These are phyloP conservation scores for Exsudoporus frostii DNA, from an alignment of 768 basidiomycete genomes.

Conservation along the genomic window DNA sequence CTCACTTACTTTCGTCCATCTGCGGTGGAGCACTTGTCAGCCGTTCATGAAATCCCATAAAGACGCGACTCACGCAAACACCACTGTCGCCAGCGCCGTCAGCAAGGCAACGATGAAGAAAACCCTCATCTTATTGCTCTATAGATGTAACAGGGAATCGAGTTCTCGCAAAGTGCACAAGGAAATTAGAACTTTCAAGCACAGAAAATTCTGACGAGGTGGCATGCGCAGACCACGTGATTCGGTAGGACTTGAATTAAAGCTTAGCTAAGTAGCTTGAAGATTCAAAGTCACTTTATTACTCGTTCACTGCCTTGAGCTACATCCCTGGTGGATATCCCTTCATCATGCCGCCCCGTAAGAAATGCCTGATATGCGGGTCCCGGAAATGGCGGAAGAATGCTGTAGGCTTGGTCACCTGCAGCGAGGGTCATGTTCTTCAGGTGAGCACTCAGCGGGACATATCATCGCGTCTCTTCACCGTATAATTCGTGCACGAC, in stretches of 20 bases:
- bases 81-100: slow-evolving; percentile 50
- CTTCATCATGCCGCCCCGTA: slow-evolving; percentile 51
- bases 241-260: not conserved
- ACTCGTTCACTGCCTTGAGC: too few relatives aligned
- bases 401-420: slow-evolving; percentile 75
- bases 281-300: too few relatives aligned
- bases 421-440: slow-evolving; percentile 88
- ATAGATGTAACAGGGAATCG: not conserved
- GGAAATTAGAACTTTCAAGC: not conserved
- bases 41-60: not conserved
- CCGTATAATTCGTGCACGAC: not conserved
- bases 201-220: too few relatives aligned
- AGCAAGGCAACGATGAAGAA: slow-evolving; percentile 46
- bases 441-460: slow-evolving; percentile 52
- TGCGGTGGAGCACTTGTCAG: slow-evolving; percentile 25
- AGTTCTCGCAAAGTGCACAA: not conserved
- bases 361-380: slow-evolving; percentile 73
- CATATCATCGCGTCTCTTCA: not conserved
- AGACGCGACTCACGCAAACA: slow-evolving; percentile 52
- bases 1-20: slow-evolving; percentile 66
- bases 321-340: not conserved
- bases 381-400: slow-evolving; percentile 90
- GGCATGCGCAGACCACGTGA: slow-evolving; percentile 13
- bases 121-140: slow-evolving; percentile 45
- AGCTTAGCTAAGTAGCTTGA: too few relatives aligned